Conservation (phyloP, 106 monocot species). For the Dendrobium chrysotoxum region DNA sequence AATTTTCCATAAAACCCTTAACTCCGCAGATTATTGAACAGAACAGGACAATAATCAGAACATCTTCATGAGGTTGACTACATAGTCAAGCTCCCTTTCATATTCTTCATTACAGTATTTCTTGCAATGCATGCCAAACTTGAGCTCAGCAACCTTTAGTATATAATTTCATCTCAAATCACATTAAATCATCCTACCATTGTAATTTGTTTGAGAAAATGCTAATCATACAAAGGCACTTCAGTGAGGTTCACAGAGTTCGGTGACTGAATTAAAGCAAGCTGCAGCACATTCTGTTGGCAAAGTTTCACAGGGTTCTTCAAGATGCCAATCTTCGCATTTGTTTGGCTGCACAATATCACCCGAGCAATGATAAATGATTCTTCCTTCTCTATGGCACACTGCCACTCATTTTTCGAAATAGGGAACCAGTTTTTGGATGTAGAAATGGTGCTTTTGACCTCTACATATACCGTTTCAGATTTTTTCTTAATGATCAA, state of each 20-base stretch:
- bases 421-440: conserved; percentile 46
- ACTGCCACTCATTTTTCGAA: conserved; percentile 42
- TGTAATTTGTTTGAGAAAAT: too few relatives aligned
- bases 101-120: too few relatives aligned
- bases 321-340: conserved; percentile 22
- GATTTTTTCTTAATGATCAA: conserved; percentile 24
- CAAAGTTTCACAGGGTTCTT: conserved; percentile 46
- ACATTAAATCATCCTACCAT: neutral
- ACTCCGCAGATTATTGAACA: too few relatives aligned
- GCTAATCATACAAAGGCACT: too few relatives aligned
- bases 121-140: too few relatives aligned
- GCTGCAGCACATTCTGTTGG: conserved; percentile 27
- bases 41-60: too few relatives aligned
- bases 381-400: conserved; percentile 39
- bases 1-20: too few relatives aligned
- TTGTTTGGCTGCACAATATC: conserved; percentile 9
- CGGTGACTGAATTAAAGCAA: conserved; percentile 28
- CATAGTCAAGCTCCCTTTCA: too few relatives aligned
- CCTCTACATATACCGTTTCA: conserved; percentile 28
- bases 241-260: neutral
- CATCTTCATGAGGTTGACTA: too few relatives aligned
- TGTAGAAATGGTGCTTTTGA: conserved; percentile 40
- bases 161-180: neutral
- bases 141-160: too few relatives aligned
- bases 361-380: conserved; percentile 40